phyloP scores from a whole-genome alignment of 345 rosid species.

The Eucalyptus tenuipes region DNA sequence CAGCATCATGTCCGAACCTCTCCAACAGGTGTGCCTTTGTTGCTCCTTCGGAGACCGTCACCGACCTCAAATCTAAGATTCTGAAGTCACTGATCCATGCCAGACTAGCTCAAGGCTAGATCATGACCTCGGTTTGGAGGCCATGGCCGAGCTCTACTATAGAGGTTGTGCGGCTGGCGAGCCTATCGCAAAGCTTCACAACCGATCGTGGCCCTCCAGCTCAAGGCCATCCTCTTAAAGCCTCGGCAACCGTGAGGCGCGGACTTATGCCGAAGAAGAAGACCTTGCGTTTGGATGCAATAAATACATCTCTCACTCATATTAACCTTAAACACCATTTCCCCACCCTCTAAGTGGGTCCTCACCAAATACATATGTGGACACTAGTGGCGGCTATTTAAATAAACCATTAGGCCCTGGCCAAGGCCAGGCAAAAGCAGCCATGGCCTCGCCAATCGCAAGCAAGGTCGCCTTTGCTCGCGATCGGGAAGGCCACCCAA shows the following conservation, averaged over 20 bases:
- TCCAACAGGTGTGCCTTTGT: neutral
- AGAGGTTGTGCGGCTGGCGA: neutral
- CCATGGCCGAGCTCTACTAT: neutral
- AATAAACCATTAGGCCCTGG: neutral
- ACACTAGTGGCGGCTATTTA: neutral
- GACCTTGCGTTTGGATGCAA: no score
- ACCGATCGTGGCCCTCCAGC: neutral
- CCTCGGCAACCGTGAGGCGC: neutral
- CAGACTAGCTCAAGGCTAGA: neutral
- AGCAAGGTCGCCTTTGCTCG: no score
- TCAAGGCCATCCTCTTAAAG: neutral
- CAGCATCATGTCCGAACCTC: neutral
- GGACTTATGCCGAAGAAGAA: neutral
- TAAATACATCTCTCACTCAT: no score
- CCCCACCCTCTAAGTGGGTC: neutral
- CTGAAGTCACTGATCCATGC: neutral
- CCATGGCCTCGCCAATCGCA: no score
- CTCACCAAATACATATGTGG: neutral
- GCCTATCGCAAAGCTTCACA: neutral
- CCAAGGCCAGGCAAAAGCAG: no score
- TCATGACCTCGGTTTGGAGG: neutral
- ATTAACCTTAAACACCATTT: neutral
- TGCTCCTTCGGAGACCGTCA: neutral
- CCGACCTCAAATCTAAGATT: neutral
- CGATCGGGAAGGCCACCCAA: no score